Evolutionary conservation across 345 rosid genomes (phyloP).

Genomic region (Fremontodendron californicum): DNA sequence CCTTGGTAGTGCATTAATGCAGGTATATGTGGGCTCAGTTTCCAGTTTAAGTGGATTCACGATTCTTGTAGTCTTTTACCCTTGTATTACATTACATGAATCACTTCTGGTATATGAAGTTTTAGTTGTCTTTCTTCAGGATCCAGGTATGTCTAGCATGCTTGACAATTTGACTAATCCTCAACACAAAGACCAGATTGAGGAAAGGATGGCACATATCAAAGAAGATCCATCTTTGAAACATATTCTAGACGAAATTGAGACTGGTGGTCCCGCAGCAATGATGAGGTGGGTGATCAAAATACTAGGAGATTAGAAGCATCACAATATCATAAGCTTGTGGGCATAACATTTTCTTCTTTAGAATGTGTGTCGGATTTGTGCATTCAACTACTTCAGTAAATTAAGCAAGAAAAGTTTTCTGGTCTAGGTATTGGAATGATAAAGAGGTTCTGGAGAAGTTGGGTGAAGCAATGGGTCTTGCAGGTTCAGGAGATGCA

Average conservation of each 20-base stretch:
- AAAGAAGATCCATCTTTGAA: slow-evolving; percentile 89
- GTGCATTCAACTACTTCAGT: background rate
- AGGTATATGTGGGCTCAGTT: slow-evolving; percentile 38
- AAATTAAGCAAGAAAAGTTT: slow-evolving; percentile 14
- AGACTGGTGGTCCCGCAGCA: slow-evolving; percentile 86
- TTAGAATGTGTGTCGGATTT: background rate
- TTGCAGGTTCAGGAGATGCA: slow-evolving; percentile 61
- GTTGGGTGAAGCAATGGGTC: slow-evolving; percentile 99
- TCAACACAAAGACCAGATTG: slow-evolving; percentile 69
- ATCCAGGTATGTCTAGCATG: slow-evolving; percentile 95
- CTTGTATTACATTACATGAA: background rate
- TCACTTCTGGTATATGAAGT: slow-evolving; percentile 10
- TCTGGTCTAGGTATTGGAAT: slow-evolving; percentile 76
- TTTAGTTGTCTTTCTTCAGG: slow-evolving; percentile 39
- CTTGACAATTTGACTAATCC: slow-evolving; percentile 82
- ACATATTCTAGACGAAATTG: slow-evolving; percentile 85
- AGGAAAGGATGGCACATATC: slow-evolving; percentile 80
- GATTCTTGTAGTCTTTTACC: background rate
- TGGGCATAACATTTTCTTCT: slow-evolving; percentile 3
- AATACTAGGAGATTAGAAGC: slow-evolving; percentile 3
- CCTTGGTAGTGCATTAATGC: slow-evolving; percentile 83
- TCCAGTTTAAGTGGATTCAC: background rate
- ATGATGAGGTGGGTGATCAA: slow-evolving; percentile 75
- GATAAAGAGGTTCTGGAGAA: slow-evolving; percentile 84
- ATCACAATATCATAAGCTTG: background rate